Conservation (phyloP, 352 stramenopile species). For the Phytopythium mirpurense region DNA sequence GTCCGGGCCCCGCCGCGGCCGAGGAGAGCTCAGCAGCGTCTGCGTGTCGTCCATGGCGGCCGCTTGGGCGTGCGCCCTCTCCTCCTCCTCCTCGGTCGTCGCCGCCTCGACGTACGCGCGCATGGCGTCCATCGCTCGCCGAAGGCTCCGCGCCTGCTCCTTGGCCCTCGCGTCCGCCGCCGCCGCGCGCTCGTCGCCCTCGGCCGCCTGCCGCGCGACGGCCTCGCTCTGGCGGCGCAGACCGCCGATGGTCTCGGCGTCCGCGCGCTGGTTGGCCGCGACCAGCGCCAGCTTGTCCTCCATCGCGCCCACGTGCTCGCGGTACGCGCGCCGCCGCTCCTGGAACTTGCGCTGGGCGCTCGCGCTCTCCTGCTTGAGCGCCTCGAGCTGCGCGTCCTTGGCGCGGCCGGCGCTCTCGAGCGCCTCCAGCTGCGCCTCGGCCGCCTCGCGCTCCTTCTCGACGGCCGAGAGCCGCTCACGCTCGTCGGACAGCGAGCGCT, state of each 20-base stretch:
- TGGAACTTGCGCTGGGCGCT: conserved; percentile 40
- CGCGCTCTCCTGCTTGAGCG: conserved; percentile 27
- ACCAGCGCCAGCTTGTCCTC: conserved; percentile 30
- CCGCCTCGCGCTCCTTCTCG: conserved; percentile 22
- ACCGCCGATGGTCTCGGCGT: conserved; percentile 29
- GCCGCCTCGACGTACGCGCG: conserved; percentile 43
- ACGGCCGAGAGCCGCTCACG: conserved; percentile 45
- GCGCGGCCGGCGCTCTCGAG: conserved; percentile 21
- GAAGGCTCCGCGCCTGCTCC: conserved; percentile 23
- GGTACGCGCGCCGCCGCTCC: conserved; percentile 39
- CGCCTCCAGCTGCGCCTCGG: conserved; percentile 34
- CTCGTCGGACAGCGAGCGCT: conserved; percentile 36
- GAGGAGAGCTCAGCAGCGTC: conserved; percentile 3
- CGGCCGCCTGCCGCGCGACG: conserved; percentile 21
- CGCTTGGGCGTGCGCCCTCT: conserved; percentile 2
- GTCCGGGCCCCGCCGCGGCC: not conserved
- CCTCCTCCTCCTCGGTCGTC: conserved; percentile 6
- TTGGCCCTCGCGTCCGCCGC: conserved; percentile 21
- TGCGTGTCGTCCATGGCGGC: not conserved
- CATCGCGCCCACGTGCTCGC: conserved; percentile 31
- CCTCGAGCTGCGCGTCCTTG: conserved; percentile 27
- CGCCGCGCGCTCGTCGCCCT: conserved; percentile 10
- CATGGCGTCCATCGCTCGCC: conserved; percentile 37
- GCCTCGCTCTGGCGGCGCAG: conserved; percentile 30
- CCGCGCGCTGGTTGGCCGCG: conserved; percentile 24